phyloP scores from a whole-genome alignment of 306 rosid species.

The Luffa acutangula region DNA sequence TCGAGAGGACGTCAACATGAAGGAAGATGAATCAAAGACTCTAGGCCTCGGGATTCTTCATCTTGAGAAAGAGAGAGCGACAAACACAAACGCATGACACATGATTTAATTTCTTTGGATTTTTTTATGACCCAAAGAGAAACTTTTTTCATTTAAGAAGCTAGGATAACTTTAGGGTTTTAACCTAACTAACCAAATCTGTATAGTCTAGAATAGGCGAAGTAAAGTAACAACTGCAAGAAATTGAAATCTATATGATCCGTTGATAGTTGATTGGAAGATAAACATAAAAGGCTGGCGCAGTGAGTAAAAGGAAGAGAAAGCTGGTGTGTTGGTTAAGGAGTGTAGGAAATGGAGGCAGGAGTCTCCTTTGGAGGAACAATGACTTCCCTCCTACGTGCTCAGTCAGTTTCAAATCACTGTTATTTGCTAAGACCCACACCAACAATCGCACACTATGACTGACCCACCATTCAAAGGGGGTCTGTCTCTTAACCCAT shows the following conservation, averaged over 20 bases:
- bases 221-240: neutral
- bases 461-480: constrained; percentile 10
- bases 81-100: neutral
- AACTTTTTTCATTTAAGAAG: neutral
- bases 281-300: neutral
- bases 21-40: neutral
- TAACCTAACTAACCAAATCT: neutral
- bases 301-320: neutral
- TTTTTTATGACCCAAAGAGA: neutral
- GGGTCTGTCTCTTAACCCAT: constrained; percentile 9
- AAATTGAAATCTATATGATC: neutral
- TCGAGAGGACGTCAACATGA: neutral
- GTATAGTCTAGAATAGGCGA: neutral
- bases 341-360: neutral
- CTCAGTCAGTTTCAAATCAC: constrained; percentile 4
- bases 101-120: neutral
- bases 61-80: neutral
- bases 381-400: neutral
- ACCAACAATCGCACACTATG: constrained; percentile 7
- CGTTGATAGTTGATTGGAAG: neutral
- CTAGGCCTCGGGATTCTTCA: neutral
- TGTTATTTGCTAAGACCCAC: constrained; percentile 6
- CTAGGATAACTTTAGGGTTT: neutral
- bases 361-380: constrained; percentile 11
- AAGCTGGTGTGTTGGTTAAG: neutral